Evolutionary conservation across 148 eudicot species (phyloP).

Genomic region (Bassia scoparia): DNA sequence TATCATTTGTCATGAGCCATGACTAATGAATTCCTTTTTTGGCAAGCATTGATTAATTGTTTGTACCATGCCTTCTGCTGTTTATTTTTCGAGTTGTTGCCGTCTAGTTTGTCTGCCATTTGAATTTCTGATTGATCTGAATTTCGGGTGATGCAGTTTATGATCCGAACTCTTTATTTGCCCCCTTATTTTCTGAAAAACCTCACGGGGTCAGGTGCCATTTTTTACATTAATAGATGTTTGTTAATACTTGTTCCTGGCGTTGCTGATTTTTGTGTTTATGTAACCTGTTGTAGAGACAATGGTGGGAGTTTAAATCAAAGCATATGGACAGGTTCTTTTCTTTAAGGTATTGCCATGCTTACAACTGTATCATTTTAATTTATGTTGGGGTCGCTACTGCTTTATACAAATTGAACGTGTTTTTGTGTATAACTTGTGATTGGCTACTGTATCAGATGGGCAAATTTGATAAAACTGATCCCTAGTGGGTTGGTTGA

Average conservation of each 20-base stretch:
- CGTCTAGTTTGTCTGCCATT: too few relatives aligned
- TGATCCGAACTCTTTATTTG: conserved; percentile 78
- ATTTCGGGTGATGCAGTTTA: conserved; percentile 69
- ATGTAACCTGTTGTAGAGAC: conserved; percentile 54
- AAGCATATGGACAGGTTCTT: conserved; percentile 96
- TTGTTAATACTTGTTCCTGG: background rate
- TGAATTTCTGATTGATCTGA: too few relatives aligned
- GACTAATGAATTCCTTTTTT: too few relatives aligned
- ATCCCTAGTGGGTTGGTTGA: background rate
- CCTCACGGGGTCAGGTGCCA: conserved; percentile 78
- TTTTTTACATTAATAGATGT: background rate
- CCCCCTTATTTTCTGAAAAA: conserved; percentile 69
- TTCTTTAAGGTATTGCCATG: conserved; percentile 81
- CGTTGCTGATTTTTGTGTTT: conserved; percentile 14
- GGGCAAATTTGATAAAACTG: conserved; percentile 76
- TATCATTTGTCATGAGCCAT: too few relatives aligned
- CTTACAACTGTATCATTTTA: background rate
- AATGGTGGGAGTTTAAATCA: conserved; percentile 99
- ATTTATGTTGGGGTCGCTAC: conserved; percentile 5
- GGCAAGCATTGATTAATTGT: too few relatives aligned
- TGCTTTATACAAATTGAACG: background rate
- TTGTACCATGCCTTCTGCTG: too few relatives aligned
- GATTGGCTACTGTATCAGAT: conserved; percentile 43
- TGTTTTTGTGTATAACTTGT: conserved; percentile 10
- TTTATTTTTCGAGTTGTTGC: too few relatives aligned